Percentiles rank a stretch among this genome's conserved stretches.
These are phyloP conservation scores for Crithidia bombi DNA, from an alignment of 208 protist genomes.

Conservation along the genomic window DNA sequence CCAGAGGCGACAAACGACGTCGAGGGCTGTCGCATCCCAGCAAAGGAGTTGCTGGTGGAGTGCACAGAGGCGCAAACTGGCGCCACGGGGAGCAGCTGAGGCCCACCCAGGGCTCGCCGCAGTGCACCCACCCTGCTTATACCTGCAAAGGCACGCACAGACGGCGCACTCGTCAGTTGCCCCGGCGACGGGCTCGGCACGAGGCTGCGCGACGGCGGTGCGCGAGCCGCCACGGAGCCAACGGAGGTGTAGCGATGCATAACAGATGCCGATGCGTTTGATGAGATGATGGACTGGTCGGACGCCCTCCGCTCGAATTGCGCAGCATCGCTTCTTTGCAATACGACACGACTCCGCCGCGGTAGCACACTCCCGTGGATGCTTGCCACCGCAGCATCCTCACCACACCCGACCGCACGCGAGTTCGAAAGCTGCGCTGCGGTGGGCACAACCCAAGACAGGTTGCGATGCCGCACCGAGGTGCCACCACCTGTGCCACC, in stretches of 20 bases:
- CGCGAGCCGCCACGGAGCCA: not conserved
- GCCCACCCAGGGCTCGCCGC: slow-evolving; percentile 10
- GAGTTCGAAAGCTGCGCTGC: not conserved
- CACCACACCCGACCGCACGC: not conserved
- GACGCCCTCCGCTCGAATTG: not conserved
- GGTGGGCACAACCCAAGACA: not conserved
- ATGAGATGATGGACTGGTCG: not conserved
- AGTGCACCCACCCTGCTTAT: slow-evolving; percentile 13
- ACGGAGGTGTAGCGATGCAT: not conserved
- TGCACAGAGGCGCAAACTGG: not conserved
- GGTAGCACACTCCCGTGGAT: not conserved
- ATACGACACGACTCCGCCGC: not conserved
- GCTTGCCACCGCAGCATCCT: not conserved
- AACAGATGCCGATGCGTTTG: not conserved
- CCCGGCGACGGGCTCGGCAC: not conserved
- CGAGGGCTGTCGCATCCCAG: not conserved
- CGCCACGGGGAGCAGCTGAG: slow-evolving; percentile 12
- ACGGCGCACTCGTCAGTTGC: not conserved
- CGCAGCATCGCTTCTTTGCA: not conserved
- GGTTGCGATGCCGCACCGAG: not conserved
- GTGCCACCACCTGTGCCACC: not conserved
- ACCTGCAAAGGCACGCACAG: slow-evolving; percentile 22
- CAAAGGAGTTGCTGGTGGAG: not conserved
- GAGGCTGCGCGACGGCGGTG: not conserved
- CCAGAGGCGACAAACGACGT: not conserved